These are phyloP conservation scores for Trypanosoma vivax DNA, from an alignment of 208 protist species.

Conservation along the genomic window DNA sequence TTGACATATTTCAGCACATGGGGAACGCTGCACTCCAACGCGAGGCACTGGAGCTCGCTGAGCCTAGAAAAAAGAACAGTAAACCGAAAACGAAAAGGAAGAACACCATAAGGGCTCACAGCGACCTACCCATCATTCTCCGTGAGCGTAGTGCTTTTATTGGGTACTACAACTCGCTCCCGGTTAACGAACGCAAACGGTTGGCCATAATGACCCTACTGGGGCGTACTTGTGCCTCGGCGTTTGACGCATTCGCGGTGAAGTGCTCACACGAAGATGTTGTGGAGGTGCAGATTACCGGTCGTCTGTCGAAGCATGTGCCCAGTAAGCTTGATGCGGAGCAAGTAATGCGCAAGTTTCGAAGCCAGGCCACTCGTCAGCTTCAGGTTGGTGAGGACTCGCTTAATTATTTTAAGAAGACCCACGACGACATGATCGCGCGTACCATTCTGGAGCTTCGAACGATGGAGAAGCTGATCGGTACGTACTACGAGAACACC, in stretches of 20 bases:
- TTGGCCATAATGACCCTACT: slow-evolving; percentile 76
- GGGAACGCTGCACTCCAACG: slow-evolving; percentile 67
- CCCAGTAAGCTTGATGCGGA: slow-evolving; percentile 77
- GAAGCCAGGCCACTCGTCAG: slow-evolving; percentile 69
- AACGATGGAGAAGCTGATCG: slow-evolving; percentile 85
- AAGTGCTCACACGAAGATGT: slow-evolving; percentile 77
- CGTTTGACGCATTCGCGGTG: slow-evolving; percentile 77
- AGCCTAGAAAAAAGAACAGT: slow-evolving; percentile 18
- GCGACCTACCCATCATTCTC: slow-evolving; percentile 73
- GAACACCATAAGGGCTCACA: slow-evolving; percentile 12
- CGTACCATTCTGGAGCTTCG: slow-evolving; percentile 79
- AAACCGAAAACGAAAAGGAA: slow-evolving; percentile 27
- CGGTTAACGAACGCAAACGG: slow-evolving; percentile 54
- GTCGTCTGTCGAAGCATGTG: slow-evolving; percentile 59
- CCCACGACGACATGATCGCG: slow-evolving; percentile 67
- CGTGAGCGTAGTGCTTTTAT: slow-evolving; percentile 75
- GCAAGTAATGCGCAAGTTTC: slow-evolving; percentile 78
- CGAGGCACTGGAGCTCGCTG: slow-evolving; percentile 40
- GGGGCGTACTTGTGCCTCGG: slow-evolving; percentile 54
- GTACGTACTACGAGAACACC: slow-evolving; percentile 89
- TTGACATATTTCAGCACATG: slow-evolving; percentile 76
- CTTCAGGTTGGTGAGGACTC: slow-evolving; percentile 86
- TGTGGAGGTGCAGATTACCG: slow-evolving; percentile 68
- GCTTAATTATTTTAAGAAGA: slow-evolving; percentile 82
- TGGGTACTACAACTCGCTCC: slow-evolving; percentile 77